A percentile compares a stretch with the other conserved stretches of the same genome.
These are phyloP conservation scores for Arthrobotrys sphaeroides DNA, from an alignment of 2,329 filamentous ascomycete genomes.

Conservation along the genomic window DNA sequence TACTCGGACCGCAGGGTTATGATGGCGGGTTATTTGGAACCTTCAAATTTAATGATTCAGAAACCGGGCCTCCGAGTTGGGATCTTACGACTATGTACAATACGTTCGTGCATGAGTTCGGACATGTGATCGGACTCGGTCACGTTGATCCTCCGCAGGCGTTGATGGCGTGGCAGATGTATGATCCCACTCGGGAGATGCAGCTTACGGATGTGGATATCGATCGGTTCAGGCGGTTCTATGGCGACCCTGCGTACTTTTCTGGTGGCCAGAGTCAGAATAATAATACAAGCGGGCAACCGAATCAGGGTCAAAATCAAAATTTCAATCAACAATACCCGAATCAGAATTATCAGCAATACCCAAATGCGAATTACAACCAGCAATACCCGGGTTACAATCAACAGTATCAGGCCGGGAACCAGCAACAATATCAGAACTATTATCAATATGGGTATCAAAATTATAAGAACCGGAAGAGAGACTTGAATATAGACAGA, in stretches of 20 bases:
- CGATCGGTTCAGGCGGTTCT: neutral
- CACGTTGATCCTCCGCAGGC: neutral
- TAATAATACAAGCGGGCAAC: neutral
- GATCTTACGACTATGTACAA: neutral
- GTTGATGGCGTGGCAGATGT: constrained; percentile 19
- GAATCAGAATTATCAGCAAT: neutral
- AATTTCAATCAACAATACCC: neutral
- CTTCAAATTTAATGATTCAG: constrained; percentile 3
- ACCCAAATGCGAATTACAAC: neutral
- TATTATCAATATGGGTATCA: no score
- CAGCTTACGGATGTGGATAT: neutral
- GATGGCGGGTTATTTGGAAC: neutral
- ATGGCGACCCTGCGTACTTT: constrained; percentile 1
- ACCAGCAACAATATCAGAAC: no score
- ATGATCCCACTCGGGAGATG: constrained; percentile 12
- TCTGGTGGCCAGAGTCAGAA: neutral
- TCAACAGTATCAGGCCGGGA: no score
- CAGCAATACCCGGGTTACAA: neutral
- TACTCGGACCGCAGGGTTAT: neutral
- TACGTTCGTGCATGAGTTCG: constrained; percentile 12
- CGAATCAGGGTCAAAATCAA: neutral
- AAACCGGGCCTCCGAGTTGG: neutral
- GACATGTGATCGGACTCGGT: constrained; percentile 8
- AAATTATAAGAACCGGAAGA: no score
- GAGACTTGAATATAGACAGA: no score